Conservation (phyloP, 1,139 yeast species). For the Hansenula lynferdii region DNA sequence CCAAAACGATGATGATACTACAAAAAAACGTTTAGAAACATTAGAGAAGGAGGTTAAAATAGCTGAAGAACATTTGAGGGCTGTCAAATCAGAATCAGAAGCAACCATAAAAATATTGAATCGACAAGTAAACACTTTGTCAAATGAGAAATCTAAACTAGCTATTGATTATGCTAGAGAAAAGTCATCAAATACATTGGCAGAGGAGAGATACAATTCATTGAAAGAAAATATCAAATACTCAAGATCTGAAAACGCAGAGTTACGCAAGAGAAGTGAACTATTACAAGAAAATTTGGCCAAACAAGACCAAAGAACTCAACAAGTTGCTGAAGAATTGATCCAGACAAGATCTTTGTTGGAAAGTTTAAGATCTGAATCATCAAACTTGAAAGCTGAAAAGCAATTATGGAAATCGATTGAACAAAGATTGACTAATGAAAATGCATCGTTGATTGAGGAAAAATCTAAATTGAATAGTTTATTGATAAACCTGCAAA, state of each 20-base stretch:
- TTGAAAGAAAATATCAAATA: conserved; percentile 32
- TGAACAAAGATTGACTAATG: conserved; percentile 50
- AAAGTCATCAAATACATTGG: conserved; percentile 39
- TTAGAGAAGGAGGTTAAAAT: conserved; percentile 26
- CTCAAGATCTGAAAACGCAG: conserved; percentile 39
- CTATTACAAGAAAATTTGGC: conserved; percentile 51
- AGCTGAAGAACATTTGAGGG: conserved; percentile 30
- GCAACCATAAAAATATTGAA: conserved; percentile 36
- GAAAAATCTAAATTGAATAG: conserved; percentile 61
- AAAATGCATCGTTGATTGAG: conserved; percentile 45
- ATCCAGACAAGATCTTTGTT: conserved; percentile 37
- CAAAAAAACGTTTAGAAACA: conserved; percentile 27
- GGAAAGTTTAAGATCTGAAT: conserved; percentile 36
- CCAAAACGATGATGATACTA: conserved; percentile 28
- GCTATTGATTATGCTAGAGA: conserved; percentile 40
- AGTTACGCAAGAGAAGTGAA: conserved; percentile 36
- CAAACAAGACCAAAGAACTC: conserved; percentile 51
- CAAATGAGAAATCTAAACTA: conserved; percentile 47
- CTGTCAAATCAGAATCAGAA: conserved; percentile 36
- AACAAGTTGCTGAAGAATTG: conserved; percentile 51
- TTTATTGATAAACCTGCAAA: conserved; percentile 57
- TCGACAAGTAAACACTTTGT: conserved; percentile 31
- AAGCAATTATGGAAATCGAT: conserved; percentile 43
- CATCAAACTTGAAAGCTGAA: conserved; percentile 52
- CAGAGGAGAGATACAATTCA: conserved; percentile 39